A percentile compares a stretch with the other conserved stretches of the same genome.
Evolutionary conservation across 75 land plant genomes (phyloP).

Genomic region (Ceratopteris richardii): DNA sequence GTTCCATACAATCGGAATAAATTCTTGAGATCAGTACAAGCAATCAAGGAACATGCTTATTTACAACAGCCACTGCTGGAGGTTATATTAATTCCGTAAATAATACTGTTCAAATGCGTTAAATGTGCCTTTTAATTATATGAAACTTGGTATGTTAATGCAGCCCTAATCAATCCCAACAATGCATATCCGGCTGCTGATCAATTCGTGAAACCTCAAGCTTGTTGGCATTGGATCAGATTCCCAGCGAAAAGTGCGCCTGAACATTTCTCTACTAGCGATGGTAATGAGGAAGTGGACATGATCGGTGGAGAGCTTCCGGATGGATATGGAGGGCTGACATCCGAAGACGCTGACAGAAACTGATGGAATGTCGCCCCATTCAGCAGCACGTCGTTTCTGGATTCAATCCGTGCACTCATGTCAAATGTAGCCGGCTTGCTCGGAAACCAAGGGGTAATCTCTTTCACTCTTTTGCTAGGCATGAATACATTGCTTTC

Average conservation of each 20-base stretch:
- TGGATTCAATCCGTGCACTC: slow-evolving; percentile 19
- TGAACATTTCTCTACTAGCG: slow-evolving; percentile 1
- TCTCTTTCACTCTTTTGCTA: slow-evolving; percentile 11
- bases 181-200: too few relatives aligned
- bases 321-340: slow-evolving; percentile 43
- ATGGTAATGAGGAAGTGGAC: neutral
- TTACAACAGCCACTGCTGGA: too few relatives aligned
- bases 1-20: too few relatives aligned
- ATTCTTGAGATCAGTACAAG: too few relatives aligned
- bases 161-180: too few relatives aligned
- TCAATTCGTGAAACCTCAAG: too few relatives aligned
- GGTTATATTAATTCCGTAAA: too few relatives aligned
- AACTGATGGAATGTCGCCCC: slow-evolving; percentile 40
- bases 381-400: slow-evolving; percentile 24
- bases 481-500: slow-evolving; percentile 35
- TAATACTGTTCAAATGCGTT: too few relatives aligned
- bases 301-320: neutral
- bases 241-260: slow-evolving; percentile 1
- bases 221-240: too few relatives aligned
- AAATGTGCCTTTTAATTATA: too few relatives aligned
- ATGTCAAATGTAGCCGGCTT: slow-evolving; percentile 5
- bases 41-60: too few relatives aligned
- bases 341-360: slow-evolving; percentile 16
- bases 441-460: slow-evolving; percentile 33
- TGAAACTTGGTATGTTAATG: too few relatives aligned